Evolutionary conservation across 2,329 filamentous ascomycete species (phyloP).

Genomic region (Fusarium buxicola): DNA sequence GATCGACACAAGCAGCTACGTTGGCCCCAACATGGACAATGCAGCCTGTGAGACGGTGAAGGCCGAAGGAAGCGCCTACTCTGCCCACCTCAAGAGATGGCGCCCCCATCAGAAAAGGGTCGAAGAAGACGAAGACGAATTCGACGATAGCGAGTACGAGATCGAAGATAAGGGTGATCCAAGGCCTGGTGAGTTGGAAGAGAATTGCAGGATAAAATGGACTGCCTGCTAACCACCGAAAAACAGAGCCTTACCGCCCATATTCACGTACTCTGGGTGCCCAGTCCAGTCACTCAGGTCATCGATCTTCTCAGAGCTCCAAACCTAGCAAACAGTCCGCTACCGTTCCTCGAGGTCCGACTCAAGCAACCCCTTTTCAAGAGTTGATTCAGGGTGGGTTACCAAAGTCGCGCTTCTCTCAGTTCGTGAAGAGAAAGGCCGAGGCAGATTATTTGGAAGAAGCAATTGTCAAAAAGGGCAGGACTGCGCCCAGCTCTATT

Average conservation of each 20-base stretch:
- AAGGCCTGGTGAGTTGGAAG: not conserved
- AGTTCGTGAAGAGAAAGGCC: slow-evolving; percentile 3
- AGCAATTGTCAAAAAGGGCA: no score
- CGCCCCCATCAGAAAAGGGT: not conserved
- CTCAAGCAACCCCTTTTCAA: not conserved
- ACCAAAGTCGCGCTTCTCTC: not conserved
- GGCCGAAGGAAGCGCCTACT: not conserved
- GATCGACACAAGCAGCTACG: slow-evolving; percentile 3
- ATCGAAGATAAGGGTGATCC: not conserved
- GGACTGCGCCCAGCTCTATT: no score
- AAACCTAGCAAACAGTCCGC: not conserved
- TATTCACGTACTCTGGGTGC: no score
- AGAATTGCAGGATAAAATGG: not conserved
- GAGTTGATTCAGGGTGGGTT: no score
- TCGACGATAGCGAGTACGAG: not conserved
- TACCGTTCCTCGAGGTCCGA: not conserved
- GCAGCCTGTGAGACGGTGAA: not conserved
- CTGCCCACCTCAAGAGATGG: not conserved
- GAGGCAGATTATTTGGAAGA: not conserved
- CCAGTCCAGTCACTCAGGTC: not conserved
- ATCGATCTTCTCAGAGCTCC: not conserved
- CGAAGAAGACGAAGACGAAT: not conserved
- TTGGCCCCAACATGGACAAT: not conserved
- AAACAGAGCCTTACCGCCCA: no score
- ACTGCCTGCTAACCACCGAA: not conserved